Evolutionary conservation across 441 rosid species (phyloP).

Genomic region (Kokia cookei): DNA sequence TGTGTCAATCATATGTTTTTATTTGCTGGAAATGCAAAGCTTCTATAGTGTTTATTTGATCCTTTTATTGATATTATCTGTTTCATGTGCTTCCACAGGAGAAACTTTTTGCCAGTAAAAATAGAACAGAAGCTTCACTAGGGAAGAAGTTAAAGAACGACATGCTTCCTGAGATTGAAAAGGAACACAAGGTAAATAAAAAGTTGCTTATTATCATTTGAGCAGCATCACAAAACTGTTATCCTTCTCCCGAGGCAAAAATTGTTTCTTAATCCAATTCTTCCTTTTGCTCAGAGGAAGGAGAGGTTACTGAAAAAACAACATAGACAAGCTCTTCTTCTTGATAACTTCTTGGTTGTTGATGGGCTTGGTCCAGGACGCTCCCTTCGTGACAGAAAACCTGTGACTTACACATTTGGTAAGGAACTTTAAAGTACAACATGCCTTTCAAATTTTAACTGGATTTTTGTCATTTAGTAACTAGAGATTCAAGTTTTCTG

Average conservation of each 20-base stretch:
- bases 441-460: background rate
- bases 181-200: slow-evolving; percentile 78
- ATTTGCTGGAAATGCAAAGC: background rate
- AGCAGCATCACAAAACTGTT: background rate
- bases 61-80: slow-evolving; percentile 1
- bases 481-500: background rate
- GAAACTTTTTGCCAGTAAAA: slow-evolving; percentile 78
- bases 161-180: slow-evolving; percentile 97
- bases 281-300: slow-evolving; percentile 58
- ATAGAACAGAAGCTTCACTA: slow-evolving; percentile 76
- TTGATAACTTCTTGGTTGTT: slow-evolving; percentile 65
- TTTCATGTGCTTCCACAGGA: slow-evolving; percentile 52
- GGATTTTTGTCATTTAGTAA: background rate
- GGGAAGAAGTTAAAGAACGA: slow-evolving; percentile 90
- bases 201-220: slow-evolving; percentile 9
- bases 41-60: background rate
- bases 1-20: background rate
- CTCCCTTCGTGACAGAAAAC: slow-evolving; percentile 94
- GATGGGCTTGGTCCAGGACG: slow-evolving; percentile 93
- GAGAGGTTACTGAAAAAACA: slow-evolving; percentile 93
- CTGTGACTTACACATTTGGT: slow-evolving; percentile 98
- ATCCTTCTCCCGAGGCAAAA: background rate
- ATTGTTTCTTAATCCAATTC: slow-evolving; percentile 3
- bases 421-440: slow-evolving; percentile 22
- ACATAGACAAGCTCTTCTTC: slow-evolving; percentile 94